A percentile compares a stretch with the other conserved stretches of the same genome.
Evolutionary conservation across 1,139 yeast species (phyloP).

Genomic region (Kodamaea fungicola): DNA sequence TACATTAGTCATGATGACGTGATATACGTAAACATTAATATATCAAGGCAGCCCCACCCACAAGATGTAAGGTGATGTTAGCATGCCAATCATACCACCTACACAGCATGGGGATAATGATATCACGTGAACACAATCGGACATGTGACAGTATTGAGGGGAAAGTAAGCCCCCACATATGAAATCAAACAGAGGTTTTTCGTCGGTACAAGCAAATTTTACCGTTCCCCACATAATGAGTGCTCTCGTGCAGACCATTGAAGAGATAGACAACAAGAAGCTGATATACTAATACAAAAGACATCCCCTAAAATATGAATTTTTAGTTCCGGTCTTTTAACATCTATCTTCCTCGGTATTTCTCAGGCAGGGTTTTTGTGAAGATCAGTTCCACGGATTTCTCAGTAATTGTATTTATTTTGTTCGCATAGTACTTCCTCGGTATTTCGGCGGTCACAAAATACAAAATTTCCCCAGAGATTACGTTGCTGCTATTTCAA

Average conservation of each 20-base stretch:
- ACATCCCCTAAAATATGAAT: no score
- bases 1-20: no score
- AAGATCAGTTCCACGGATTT: no score
- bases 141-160: not conserved
- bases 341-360: slow-evolving; percentile 5
- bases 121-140: no score
- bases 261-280: no score
- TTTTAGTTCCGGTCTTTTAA: not conserved
- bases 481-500: not conserved
- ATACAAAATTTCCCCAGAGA: not conserved
- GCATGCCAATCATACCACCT: no score
- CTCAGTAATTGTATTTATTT: no score
- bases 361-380: not conserved
- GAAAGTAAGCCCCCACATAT: not conserved
- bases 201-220: not conserved
- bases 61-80: no score
- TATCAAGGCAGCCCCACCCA: no score
- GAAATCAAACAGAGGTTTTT: not conserved
- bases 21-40: no score
- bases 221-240: not conserved
- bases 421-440: not conserved
- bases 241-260: not conserved
- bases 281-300: no score
- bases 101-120: no score
- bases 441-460: not conserved